Base-by-base conservation (phyloP, 2,329 filamentous ascomycete species). In the Pseudogymnoascus sp. region DNA sequence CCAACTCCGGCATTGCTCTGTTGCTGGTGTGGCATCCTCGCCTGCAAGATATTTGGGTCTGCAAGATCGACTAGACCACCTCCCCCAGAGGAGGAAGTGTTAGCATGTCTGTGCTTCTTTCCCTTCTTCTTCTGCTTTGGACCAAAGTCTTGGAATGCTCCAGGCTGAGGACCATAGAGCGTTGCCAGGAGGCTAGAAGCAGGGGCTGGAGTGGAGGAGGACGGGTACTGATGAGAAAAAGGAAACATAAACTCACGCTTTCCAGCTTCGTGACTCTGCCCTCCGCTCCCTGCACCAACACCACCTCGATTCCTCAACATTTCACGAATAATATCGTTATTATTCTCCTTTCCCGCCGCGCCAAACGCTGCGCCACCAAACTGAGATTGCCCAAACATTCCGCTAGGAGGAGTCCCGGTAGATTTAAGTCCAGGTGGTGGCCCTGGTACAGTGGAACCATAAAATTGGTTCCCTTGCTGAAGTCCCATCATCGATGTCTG, bases 51-150 rank as follows among this genome's bases (percentile, higher is more conserved):
- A 84, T 91, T 96, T 84, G 93, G 93, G 91, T 97, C 92, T 83
- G 90, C 91, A 92, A 96, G 91, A 95, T 97, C 92, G 82, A 95
- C 92, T 93, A 97, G 86, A 82, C 90, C 92, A 90, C 91, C 90
- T 86, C 91, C 92, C 82, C 89, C 89, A 86, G 91, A 96, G 87
- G 93, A 97, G 90, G 92, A 96, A 93, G 93, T 97, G 91, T 97
- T 96, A 94, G 91, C 93, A 88, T 97, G 92, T 87, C 92, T 95
- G 84, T 97, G 93, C 91, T 97, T 97, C 87, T 96, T 97, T 82
- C 91, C 91, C 91, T 96, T 96, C 86, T 96, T 97, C 88, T 96
- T 96, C 85, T 95, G 91, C 87, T 96, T 95, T 80, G 90, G 88
- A 80, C 89, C 89, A 80, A 88, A 87, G 76, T 96, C 91, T 86